Evolutionary conservation across 2,329 filamentous ascomycete genomes (phyloP).

Genomic region (Arthrocladium fulminans): DNA sequence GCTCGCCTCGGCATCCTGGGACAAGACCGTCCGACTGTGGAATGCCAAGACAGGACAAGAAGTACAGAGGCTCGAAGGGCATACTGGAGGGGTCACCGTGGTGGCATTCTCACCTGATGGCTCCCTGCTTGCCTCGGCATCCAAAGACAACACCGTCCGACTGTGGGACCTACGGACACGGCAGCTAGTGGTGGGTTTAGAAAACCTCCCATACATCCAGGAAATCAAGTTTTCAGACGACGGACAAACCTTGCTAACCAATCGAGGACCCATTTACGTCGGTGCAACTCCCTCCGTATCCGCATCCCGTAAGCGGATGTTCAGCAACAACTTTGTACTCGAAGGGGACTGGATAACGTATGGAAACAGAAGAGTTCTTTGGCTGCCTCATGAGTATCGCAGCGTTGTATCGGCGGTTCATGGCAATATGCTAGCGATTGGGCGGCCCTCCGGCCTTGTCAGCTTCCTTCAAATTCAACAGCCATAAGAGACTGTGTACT

Average conservation of each 20-base stretch:
- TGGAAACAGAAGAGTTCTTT: background rate
- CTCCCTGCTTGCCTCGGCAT: no score
- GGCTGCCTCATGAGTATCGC: conserved; percentile 6
- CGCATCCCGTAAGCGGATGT: background rate
- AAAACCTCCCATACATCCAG: background rate
- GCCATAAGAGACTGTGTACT: no score
- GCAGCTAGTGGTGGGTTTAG: conserved; percentile 11
- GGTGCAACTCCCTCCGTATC: background rate
- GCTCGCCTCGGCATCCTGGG: no score
- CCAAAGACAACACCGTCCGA: no score
- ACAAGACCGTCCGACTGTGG: no score
- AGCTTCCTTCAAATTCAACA: background rate
- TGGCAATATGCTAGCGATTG: conserved; percentile 4
- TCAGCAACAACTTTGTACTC: conserved; percentile 2
- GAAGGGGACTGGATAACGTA: background rate
- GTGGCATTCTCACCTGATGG: conserved; percentile 21
- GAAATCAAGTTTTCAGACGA: background rate
- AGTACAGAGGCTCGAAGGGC: conserved; percentile 18
- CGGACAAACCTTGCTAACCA: background rate
- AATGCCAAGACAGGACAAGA: conserved; percentile 13
- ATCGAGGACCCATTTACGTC: background rate
- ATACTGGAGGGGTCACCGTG: conserved; percentile 13
- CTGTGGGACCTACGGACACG: no score
- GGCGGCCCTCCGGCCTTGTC: conserved; percentile 2
- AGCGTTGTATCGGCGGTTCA: conserved; percentile 1